Evolutionary conservation across 2,329 filamentous ascomycete genomes (phyloP).

Genomic region (Fusarium hainanense): DNA sequence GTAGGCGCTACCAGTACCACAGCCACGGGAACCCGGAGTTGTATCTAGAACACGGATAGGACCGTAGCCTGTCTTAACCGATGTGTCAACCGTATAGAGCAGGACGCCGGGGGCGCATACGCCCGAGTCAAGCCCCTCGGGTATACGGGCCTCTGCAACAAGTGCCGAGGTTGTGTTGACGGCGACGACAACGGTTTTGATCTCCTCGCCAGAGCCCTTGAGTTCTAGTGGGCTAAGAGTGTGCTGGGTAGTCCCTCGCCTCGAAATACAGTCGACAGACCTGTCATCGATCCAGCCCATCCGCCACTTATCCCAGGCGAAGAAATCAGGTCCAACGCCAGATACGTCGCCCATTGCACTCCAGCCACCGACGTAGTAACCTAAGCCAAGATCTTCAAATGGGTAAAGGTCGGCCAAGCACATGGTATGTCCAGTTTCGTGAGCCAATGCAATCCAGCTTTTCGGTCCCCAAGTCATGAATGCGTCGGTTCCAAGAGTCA

Average conservation of each 20-base stretch:
- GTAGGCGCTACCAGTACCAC: slow-evolving; percentile 29
- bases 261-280: slow-evolving; percentile 50
- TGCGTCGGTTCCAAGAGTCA: slow-evolving; percentile 49
- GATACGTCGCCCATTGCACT: slow-evolving; percentile 52
- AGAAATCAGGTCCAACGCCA: slow-evolving; percentile 51
- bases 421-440: slow-evolving; percentile 54
- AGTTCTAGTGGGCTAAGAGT: slow-evolving; percentile 25
- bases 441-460: slow-evolving; percentile 45
- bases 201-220: neutral
- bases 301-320: slow-evolving; percentile 55
- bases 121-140: slow-evolving; percentile 38
- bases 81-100: slow-evolving; percentile 51
- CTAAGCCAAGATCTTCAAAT: slow-evolving; percentile 33
- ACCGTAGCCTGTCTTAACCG: slow-evolving; percentile 44
- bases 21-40: slow-evolving; percentile 47
- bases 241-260: slow-evolving; percentile 44
- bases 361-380: slow-evolving; percentile 52
- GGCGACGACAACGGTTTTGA: slow-evolving; percentile 32
- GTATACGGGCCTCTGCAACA: slow-evolving; percentile 49
- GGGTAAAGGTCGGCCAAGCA: slow-evolving; percentile 54
- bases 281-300: slow-evolving; percentile 52
- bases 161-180: slow-evolving; percentile 37
- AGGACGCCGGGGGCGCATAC: slow-evolving; percentile 50
- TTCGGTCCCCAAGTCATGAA: slow-evolving; percentile 49
- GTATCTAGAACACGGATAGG: slow-evolving; percentile 49